Conservation (phyloP, 2,329 filamentous ascomycete species). For the Fusarium succisae region DNA sequence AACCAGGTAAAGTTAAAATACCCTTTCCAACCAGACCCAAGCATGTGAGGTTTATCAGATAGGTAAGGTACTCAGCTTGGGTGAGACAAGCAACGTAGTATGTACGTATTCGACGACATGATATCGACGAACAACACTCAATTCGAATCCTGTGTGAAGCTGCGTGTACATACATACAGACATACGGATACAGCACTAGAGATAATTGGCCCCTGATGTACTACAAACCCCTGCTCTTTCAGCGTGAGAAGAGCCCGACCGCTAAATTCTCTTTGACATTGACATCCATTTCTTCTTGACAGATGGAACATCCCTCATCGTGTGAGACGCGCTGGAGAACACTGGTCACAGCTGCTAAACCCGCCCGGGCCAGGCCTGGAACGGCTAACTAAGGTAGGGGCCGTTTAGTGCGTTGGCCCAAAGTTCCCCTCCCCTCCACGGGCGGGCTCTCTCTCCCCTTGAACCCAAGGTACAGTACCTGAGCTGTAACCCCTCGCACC, state of each 20-base stretch:
- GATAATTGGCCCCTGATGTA: constrained; percentile 16
- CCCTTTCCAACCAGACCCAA: not conserved
- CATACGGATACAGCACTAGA: not conserved
- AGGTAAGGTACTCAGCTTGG: not conserved
- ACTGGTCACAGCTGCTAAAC: constrained; percentile 14
- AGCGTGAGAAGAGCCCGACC: constrained; percentile 2
- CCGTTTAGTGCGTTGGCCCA: constrained; percentile 32
- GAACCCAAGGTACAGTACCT: not conserved
- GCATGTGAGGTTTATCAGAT: not conserved
- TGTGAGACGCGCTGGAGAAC: not conserved
- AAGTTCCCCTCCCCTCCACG: not conserved
- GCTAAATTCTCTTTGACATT: not conserved
- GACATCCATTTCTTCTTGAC: not conserved
- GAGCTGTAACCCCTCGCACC: constrained; percentile 31
- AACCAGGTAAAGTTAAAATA: not conserved
- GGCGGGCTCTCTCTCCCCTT: constrained; percentile 7
- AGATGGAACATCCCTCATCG: constrained; percentile 3
- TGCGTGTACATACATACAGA: not conserved
- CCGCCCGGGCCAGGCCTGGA: constrained; percentile 25
- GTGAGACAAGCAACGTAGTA: not conserved
- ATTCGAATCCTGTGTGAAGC: not conserved
- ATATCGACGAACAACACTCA: not conserved
- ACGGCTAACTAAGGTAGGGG: constrained; percentile 33
- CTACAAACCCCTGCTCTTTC: constrained; percentile 5
- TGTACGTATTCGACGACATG: not conserved